Evolutionary conservation across 1,139 yeast species (phyloP).

Genomic region (Wickerhamomyces sp.): DNA sequence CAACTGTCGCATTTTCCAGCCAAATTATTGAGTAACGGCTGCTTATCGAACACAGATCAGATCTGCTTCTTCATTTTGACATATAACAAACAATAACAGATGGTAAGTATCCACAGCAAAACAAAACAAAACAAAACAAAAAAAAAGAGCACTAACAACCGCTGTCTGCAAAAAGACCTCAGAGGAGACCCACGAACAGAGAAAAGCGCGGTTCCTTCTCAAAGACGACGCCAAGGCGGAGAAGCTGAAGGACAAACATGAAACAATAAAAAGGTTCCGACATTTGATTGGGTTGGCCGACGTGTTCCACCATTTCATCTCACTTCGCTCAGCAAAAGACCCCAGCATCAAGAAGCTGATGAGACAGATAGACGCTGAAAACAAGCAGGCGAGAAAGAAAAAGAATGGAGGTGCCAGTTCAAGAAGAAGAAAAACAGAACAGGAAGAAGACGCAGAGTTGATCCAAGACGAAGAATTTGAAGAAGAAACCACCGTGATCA

Average conservation of each 20-base stretch:
- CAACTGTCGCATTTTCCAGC: too few species aligned
- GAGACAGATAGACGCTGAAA: slow-evolving; percentile 46
- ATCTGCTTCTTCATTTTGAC: too few species aligned
- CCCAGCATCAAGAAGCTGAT: slow-evolving; percentile 54
- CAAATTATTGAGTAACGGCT: too few species aligned
- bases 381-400: slow-evolving; percentile 23
- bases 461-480: slow-evolving; percentile 72
- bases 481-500: slow-evolving; percentile 49
- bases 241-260: slow-evolving; percentile 52
- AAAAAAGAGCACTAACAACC: background rate
- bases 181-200: slow-evolving; percentile 31
- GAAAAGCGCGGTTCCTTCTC: slow-evolving; percentile 44
- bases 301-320: slow-evolving; percentile 83
- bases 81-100: too few species aligned
- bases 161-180: slow-evolving; percentile 1
- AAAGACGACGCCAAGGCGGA: slow-evolving; percentile 50
- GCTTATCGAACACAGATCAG: too few species aligned
- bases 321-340: slow-evolving; percentile 73
- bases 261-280: slow-evolving; percentile 74
- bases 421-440: slow-evolving; percentile 69
- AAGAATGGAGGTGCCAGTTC: slow-evolving; percentile 26
- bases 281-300: slow-evolving; percentile 81
- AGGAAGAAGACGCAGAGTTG: slow-evolving; percentile 89
- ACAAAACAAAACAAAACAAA: too few species aligned
- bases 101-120: too few species aligned